Base-by-base conservation (phyloP, 129 eudicot species). In the Ambrosia artemisiifolia region DNA sequence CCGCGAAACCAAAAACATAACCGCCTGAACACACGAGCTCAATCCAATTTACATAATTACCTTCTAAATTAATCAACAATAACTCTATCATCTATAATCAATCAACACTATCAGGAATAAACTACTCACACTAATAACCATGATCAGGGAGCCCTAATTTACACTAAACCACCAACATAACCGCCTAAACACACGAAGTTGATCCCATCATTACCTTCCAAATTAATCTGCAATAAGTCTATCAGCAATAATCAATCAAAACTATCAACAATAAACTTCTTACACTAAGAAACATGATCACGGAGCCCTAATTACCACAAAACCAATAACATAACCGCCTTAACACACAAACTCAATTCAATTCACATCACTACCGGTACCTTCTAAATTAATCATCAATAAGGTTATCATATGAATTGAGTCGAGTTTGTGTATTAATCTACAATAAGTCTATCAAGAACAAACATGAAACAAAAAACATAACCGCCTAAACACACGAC, bases 221-320 rank as follows among this genome's bases (percentile, higher is more conserved):
- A 38, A 38, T 38, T 38, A 38, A 5, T 38, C 43, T 38, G 8
- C 43, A 38, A 35, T 35, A 35, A 35, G 6, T 35, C 9, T 6
- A 38, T 38, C 43, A 38, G 43, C 8, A 38, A 6, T 38, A 38
- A 38, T 6, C 10, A 38, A 6, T 38, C 43, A 38, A 38, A 38
- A 38, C 43, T 38, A 6, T 38, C 43, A 38, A 9, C 8, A 38
- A 38, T 8, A 35, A 35, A 35, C 38, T 35, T 62, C 76, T 7
- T 38, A 20, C 59, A 33, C 47, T 44, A n/a, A 77, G 12, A 69
- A 60, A 63, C 56, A 50, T 53, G 40, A 48, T 70, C 71, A n/a
- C 65, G 46, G 50, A 48, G 24, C 93, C 93, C 97, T 88, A 78
- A 79, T 30, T 62, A 67, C 69, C 79, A 61, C 61, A n/a, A 19